These are phyloP conservation scores for Millerozyma miso DNA, from an alignment of 805 yeast genomes.

Conservation along the genomic window DNA sequence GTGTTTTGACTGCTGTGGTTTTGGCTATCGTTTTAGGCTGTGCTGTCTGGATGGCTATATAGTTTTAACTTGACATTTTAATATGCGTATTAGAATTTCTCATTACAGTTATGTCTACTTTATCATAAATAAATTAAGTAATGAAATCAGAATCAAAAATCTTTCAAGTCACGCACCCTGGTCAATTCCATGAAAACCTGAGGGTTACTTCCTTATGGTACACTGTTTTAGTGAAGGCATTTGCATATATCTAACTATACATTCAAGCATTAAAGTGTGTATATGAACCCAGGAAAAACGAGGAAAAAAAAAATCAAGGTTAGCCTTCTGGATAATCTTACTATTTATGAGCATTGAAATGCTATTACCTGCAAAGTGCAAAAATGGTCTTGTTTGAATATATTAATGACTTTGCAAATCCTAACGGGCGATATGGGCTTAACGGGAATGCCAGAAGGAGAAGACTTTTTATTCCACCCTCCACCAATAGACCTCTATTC, in stretches of 20 bases:
- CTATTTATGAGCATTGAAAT: background rate
- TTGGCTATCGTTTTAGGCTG: constrained; percentile 59
- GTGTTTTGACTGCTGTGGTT: constrained; percentile 75
- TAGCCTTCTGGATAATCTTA: background rate
- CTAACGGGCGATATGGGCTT: constrained; percentile 26
- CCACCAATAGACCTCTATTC: constrained; percentile 40
- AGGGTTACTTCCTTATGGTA: too few relatives aligned
- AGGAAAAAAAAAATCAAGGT: too few relatives aligned
- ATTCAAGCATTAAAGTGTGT: too few relatives aligned
- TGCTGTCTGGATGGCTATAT: constrained; percentile 74
- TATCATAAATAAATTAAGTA: too few relatives aligned
- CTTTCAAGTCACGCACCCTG: too few relatives aligned
- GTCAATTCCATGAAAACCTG: too few relatives aligned
- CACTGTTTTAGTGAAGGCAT: too few relatives aligned
- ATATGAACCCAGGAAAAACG: background rate
- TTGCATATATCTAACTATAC: too few relatives aligned
- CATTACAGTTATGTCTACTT: too few relatives aligned
- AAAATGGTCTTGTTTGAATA: constrained; percentile 38
- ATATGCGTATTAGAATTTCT: too few relatives aligned
- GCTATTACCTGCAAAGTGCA: background rate
- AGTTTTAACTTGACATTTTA: too few relatives aligned
- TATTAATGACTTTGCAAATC: constrained; percentile 39
- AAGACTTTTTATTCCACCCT: constrained; percentile 40
- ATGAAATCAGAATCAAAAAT: too few relatives aligned
- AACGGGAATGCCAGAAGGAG: constrained; percentile 33